These are phyloP conservation scores for Acacia acuminata DNA, from an alignment of 306 rosid species.

Conservation along the genomic window DNA sequence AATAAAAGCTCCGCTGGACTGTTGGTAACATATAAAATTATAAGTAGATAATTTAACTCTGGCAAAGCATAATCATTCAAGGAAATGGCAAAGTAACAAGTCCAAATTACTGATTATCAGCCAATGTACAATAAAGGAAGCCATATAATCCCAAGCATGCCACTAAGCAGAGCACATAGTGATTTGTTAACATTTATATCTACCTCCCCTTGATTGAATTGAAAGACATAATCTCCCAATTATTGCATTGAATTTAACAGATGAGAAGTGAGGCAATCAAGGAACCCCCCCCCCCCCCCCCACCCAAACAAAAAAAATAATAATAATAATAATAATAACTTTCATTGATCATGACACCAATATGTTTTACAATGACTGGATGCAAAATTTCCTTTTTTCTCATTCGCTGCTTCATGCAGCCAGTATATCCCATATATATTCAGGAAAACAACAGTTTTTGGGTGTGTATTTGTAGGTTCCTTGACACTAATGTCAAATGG, in stretches of 20 bases:
- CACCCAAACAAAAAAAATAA: fast-evolving
- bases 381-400: background rate
- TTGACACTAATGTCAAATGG: background rate
- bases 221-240: background rate
- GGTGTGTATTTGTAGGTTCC: background rate
- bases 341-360: background rate
- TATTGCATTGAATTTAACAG: background rate
- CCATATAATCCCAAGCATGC: constrained; percentile 10
- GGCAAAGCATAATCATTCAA: background rate
- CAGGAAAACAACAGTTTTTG: background rate
- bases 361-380: background rate
- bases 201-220: background rate
- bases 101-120: constrained; percentile 13
- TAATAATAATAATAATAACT: background rate
- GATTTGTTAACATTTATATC: background rate
- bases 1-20: constrained; percentile 92
- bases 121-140: background rate
- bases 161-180: background rate
- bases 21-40: constrained; percentile 30
- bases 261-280: background rate
- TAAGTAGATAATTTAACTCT: constrained; percentile 15
- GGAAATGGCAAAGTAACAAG: background rate
- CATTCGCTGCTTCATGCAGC: background rate
- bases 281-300: background rate
- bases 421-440: background rate